Percentiles rank a stretch among this genome's conserved stretches.
Evolutionary conservation across 1,139 yeast species (phyloP).

Genomic region (Yamadazyma oceani): DNA sequence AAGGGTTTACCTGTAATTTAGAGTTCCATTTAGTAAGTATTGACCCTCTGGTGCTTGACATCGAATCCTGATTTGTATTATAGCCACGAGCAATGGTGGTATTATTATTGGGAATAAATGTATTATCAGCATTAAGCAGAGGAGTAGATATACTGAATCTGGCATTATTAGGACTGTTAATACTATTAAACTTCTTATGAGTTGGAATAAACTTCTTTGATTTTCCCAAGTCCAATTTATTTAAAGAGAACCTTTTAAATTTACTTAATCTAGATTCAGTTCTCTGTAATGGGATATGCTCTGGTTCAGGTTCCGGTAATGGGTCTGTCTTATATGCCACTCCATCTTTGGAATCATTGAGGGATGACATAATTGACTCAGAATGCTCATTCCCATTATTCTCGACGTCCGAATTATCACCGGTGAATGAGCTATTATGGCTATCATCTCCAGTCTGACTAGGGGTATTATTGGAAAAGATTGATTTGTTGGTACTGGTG

Average conservation of each 20-base stretch:
- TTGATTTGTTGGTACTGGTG: conserved; percentile 5
- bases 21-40: neutral
- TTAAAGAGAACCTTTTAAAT: conserved; percentile 17
- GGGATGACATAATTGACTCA: conserved; percentile 8
- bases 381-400: neutral
- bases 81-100: neutral
- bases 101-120: neutral
- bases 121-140: conserved; percentile 1
- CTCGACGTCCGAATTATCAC: neutral
- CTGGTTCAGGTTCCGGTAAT: conserved; percentile 10
- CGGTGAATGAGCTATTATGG: neutral
- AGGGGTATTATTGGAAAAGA: neutral
- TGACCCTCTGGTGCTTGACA: neutral
- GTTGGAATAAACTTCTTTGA: conserved; percentile 10
- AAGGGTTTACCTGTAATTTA: neutral
- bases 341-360: conserved; percentile 4
- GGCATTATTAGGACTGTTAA: conserved; percentile 5
- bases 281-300: conserved; percentile 4
- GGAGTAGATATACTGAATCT: conserved; percentile 8
- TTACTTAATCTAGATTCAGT: conserved; percentile 7
- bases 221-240: conserved; percentile 9
- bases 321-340: conserved; percentile 13
- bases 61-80: neutral
- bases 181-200: conserved; percentile 12
- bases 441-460: neutral